Base-by-base conservation (phyloP, 2,329 filamentous ascomycete genomes). In the Trichoderma arundinaceum region DNA sequence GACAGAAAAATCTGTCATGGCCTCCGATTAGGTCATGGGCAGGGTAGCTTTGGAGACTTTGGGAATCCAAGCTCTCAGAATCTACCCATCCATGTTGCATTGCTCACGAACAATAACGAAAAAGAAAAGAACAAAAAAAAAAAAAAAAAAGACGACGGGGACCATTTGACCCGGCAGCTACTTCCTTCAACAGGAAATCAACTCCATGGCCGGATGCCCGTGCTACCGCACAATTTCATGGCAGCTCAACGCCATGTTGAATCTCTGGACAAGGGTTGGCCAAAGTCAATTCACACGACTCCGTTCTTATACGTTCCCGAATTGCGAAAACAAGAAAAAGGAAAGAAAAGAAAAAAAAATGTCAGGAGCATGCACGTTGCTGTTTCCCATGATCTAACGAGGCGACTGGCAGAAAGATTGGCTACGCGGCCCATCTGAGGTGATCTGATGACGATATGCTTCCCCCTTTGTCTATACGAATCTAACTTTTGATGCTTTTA, bases 1-100 rank as follows among this genome's bases (percentile, higher is more conserved):
- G 53, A 84, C 84, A 3, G 83, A 86, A 70, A 85, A 80, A 69
- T 87, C 84, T 0, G 74, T 84, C 19, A 53, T 80, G 52, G 74
- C 78, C 15, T 75, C 74, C 68, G 78, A 81, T 68, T 80, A 71
- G 74, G 64, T 39, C 39, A 48, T 77, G 41, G 73, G 38, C n/a
- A 17, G 22, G 22, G 15, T 13, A 8, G 22, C 54, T 38, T 38
- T 57, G 15, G 28, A 19, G 1, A 19, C 19, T 53, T 22, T 17
- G n/a, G 10, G 13, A 41, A 17, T 28, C 13, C 17, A 15, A 51
- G 2, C 17, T 49, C 33, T n/a, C 13, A 13, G 17, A 12, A 22
- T 15, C 28, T 8, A 3, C 5, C 15, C 9, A 6, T n/a, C n/a
- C 12, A 22, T 15, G 41, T 10, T 17, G 10, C 39, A 5, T 1